Base-by-base conservation (phyloP, 441 rosid genomes). In the Corymbia citriodora region DNA sequence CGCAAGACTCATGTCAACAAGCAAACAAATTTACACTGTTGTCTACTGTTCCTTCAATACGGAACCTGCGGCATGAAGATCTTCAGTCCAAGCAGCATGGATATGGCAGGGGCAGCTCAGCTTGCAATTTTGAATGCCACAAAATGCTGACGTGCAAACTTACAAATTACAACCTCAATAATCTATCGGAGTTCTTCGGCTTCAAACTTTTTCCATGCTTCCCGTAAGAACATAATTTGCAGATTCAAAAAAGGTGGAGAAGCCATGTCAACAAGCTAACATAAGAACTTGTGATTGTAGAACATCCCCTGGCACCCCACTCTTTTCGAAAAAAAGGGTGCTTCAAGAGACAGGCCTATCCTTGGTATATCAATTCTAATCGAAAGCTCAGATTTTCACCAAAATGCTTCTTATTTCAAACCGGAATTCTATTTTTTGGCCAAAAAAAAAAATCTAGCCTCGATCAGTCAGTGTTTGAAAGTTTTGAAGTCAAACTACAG, bases 191-290 rank as follows among this genome's bases (percentile, higher is more conserved):
- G 89, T 53, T 90, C 91, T 21, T 90, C 91, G 5, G 68, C 52
- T 63, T 87, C 88, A 52, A 87, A 90, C 68, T 90, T 90, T 25
- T 68, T 87, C 68, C 86, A 90, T 52, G 89, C 91, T 87, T 87
- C 91, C 91, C 87, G 87, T 70, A 16, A 36, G 63, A 33, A 33
- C 27, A 72, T 33, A 72, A 18, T 72, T 72, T 72, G 81, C 81
- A 72, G 48, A 70, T 31, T 70, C 33, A 33, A 23, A 33, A 72
- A 33, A 72, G 48, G 48, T 72, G 45, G 79, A 72, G 45, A 33
- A 72, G 48, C 81, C 81, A 72, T 33, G 81, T 72, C 81, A 33
- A 72, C 25, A 72, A 72, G 81, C 81, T 33, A 72, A 72, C 81
- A 72, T 40, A 33, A 72, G 48, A 70, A 72, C 19, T 72, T 72